Base-by-base conservation (phyloP, 345 rosid genomes). In the Hibiscus tridactylites region DNA sequence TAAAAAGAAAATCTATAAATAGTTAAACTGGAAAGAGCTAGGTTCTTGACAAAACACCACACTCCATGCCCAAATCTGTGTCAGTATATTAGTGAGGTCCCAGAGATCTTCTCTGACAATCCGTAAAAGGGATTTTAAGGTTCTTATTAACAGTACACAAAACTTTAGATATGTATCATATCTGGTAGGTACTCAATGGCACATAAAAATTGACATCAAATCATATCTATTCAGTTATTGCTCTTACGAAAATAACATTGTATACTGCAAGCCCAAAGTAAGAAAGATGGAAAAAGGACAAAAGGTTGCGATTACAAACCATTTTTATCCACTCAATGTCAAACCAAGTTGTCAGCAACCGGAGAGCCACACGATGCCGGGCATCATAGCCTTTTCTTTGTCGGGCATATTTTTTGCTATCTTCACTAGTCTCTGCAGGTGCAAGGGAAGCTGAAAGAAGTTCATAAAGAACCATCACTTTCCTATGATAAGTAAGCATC, bases 361-460 rank as follows among this genome's bases (percentile, higher is more conserved):
- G 89, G 74, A 90, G 74, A 77, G 97, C 91, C 77, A 85, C 89
- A 5, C 97, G 96, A 75, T 95, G 99, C 16, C 97, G 87, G 74
- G 97, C 92, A 85, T 95, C 99, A 85, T 91, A 95, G 71, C 97
- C 96, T 54, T 85, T 90, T 79, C 97, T 92, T 73, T 65, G 80
- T 13, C 83, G 82, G 26, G 83, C 73, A 73, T 76, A 74, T 72
- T 83, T 88, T 67, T 84, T 87, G 70, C 79, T 75, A 46, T 84
- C 84, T 53, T 83, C 88, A 53, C 74, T 78, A 53, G 74, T 79
- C 79, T 94, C 92, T 7, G 94, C 90, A 77, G 90, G 94, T 13
- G 99, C 89, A 75, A 94, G 83, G 83, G 96, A 94, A 78, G 96
- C 97, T 21, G 96, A 86, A 75, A 94, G 93, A 81, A 94, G 90